Evolutionary conservation across 495 filamentous ascomycete species (phyloP), one percentile per base, ranked within the genome.

Genomic region (Aspergillus egyptiacus): DNA sequence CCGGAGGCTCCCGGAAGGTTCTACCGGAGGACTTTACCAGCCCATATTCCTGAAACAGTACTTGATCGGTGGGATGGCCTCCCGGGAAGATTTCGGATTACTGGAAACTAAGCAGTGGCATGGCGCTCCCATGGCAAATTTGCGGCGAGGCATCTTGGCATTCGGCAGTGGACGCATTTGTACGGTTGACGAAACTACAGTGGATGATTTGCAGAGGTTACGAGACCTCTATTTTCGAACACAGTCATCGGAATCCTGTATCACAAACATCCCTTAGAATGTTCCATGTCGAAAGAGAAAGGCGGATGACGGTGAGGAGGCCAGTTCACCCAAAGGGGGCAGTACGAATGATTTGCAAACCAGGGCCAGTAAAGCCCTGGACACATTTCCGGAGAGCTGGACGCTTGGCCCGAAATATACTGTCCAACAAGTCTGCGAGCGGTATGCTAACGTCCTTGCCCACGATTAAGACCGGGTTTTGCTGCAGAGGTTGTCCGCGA

Each of bases 201-300:
- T 36, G 33, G 15, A 4, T 36, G 33, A 36, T 36, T 36, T 36
- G 33, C 33, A 36, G 33, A 36, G 33, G 33, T 36, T 36, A 36
- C 6, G 33, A 36, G 33, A 36, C 6, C 33, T 36, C 33, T 36
- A 36, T 36, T 36, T 36, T 36, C 33, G 6, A 36, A 14, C 33
- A 36, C 33, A 36, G 33, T 9, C 33, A 36, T 36, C 33, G 2
- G 15, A 14, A 36, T 14, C 33, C 33, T 36, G 6, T 36, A 36
- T 36, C 17, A 36, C 6, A 36, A 36, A 9, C 33, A 36, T 14
- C 33, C 2, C 33, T 36, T 9, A 13, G 17, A 36, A 36, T 36
- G n/a, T 9, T 36, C 33, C 33, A 14, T 36, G 10, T 3, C 33
- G 33, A 36, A 36, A 36, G 33, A 36, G 33, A 36, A 36, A 36